Percentiles rank a stretch among this genome's conserved stretches.
Evolutionary conservation across 495 filamentous ascomycete genomes (phyloP).

Genomic region (Talaromyces borbonicus): DNA sequence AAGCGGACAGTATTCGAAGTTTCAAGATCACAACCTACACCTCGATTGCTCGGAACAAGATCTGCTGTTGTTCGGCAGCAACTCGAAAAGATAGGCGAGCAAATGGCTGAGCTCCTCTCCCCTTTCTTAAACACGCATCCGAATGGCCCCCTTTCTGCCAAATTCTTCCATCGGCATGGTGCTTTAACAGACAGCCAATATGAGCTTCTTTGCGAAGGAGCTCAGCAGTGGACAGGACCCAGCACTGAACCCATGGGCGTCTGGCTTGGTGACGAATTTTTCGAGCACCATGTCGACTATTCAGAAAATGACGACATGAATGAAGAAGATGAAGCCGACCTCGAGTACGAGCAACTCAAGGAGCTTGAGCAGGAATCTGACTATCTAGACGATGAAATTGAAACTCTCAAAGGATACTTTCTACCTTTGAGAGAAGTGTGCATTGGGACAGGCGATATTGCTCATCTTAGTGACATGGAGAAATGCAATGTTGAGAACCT

Average conservation of each 20-base stretch:
- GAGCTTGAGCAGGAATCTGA: slow-evolving; percentile 56
- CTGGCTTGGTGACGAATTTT: slow-evolving; percentile 52
- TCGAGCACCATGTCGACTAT: slow-evolving; percentile 27
- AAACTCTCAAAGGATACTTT: slow-evolving; percentile 40
- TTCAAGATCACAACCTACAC: slow-evolving; percentile 20
- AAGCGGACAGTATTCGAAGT: slow-evolving; percentile 59
- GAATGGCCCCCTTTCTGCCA: slow-evolving; percentile 13
- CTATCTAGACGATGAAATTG: slow-evolving; percentile 41
- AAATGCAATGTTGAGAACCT: slow-evolving; percentile 36
- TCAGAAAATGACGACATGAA: slow-evolving; percentile 35
- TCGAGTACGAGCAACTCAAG: slow-evolving; percentile 54
- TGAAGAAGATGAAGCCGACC: slow-evolving; percentile 51
- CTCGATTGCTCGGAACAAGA: slow-evolving; percentile 23
- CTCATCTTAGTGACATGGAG: slow-evolving; percentile 5
- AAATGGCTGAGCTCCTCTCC: slow-evolving; percentile 39
- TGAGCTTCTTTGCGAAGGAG: slow-evolving; percentile 48
- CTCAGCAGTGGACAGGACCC: slow-evolving; percentile 38
- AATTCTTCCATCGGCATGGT: slow-evolving; percentile 34
- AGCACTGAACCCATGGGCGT: slow-evolving; percentile 39
- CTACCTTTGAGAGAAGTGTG: slow-evolving; percentile 39
- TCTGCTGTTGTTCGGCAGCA: slow-evolving; percentile 18
- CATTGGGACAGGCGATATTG: slow-evolving; percentile 19
- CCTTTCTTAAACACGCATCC: slow-evolving; percentile 27
- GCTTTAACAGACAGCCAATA: slow-evolving; percentile 54
- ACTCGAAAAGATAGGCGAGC: slow-evolving; percentile 33